Evolutionary conservation across 768 basidiomycete species (phyloP), one percentile per base, ranked within the genome.

Genomic region (Pulveroboletus sp.): DNA sequence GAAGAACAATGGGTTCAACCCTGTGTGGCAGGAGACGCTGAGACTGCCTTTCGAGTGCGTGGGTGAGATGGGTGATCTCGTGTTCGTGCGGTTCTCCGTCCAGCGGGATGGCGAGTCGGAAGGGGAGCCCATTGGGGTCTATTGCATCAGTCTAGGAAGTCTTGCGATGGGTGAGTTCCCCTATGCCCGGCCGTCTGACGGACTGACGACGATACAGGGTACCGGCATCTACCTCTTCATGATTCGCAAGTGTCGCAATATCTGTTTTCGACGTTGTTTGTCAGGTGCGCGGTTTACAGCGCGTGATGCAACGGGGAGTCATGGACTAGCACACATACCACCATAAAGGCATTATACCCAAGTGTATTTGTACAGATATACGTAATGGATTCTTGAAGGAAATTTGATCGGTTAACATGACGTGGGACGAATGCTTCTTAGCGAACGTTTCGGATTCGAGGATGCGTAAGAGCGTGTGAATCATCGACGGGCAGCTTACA

Each of bases 201-300:
- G 6, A 6, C 20, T 40, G 17, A 39, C 24, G 7, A 12, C 6
- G 8, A 17, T 22, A 6, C 38, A 91, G 94, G 95, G 2, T 97
- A 86, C 63, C 83, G 90, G 8, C 89, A 98, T 68, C 67, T 98
- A 6, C 93, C 95, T 0, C 71, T 98, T 30, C 89, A 93, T 60
- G 95, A 98, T 67, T 71, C 79, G 2, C 86, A 93, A 63, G 80
- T 91, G 37, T 86, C 87, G 32, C 92, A 93, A 61, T 89, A 86
- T 61, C 73, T 97, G 43, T 97, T 94, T 68, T 91, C 93, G 20
- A 93, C 93, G n/a, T 74, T 98, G 16, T 96, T 97, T 60, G 84
- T 95, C 19, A 71, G 79, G 47, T 78, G 85, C 39, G 69, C 76
- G 16, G 66, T 91, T 31, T 61, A 67, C 4, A 69, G 74, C 24